These are phyloP conservation scores for Calonectria pseudoreteaudii DNA, from an alignment of 2,329 filamentous ascomycete species.

Conservation along the genomic window DNA sequence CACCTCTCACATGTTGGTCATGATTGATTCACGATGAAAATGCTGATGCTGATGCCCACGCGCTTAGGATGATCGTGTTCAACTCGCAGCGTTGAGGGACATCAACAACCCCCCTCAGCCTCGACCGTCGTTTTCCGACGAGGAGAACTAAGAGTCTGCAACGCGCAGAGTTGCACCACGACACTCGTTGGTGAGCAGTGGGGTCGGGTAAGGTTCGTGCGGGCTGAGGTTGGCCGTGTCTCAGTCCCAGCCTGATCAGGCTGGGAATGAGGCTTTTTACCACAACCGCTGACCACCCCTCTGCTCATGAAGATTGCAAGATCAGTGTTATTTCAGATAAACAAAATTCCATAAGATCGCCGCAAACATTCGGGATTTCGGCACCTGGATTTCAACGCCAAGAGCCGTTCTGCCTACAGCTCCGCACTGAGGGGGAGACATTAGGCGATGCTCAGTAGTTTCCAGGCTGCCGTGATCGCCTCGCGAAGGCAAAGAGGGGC, in stretches of 20 bases:
- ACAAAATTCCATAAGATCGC: neutral
- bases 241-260: conserved; percentile 7
- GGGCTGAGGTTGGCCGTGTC: neutral
- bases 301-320: neutral
- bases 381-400: neutral
- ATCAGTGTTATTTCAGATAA: neutral
- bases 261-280: neutral
- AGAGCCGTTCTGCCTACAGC: neutral
- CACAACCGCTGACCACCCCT: neutral
- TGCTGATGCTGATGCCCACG: neutral
- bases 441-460: neutral
- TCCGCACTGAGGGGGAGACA: too few species aligned
- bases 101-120: neutral
- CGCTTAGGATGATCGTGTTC: neutral
- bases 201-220: neutral
- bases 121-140: neutral
- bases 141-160: neutral
- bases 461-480: neutral
- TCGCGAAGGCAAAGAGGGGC: neutral
- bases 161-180: neutral
- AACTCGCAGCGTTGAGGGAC: neutral
- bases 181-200: neutral
- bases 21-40: neutral
- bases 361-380: neutral
- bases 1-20: neutral